Percentiles rank a stretch among this genome's conserved stretches.
These are phyloP conservation scores for Neurospora sp. DNA, from an alignment of 495 filamentous ascomycete genomes.

Conservation along the genomic window DNA sequence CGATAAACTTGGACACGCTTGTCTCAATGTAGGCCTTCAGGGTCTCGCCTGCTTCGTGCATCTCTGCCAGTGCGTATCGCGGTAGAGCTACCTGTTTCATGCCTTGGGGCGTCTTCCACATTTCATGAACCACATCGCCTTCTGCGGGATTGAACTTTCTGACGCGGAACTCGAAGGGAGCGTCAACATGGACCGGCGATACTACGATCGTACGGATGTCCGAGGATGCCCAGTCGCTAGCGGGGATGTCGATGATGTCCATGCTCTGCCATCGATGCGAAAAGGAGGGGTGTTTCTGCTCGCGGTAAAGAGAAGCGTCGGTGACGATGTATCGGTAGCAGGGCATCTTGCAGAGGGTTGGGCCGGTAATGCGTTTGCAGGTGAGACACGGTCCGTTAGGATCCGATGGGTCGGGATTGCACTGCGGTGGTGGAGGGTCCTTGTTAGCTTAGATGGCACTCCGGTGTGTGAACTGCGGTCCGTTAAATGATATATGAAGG, in stretches of 20 bases:
- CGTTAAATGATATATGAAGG: background rate
- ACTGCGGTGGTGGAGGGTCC: background rate
- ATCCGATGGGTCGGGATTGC: constrained; percentile 13
- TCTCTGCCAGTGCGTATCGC: constrained; percentile 14
- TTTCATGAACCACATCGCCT: constrained; percentile 15
- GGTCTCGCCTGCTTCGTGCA: constrained; percentile 9
- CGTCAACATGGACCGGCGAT: constrained; percentile 7
- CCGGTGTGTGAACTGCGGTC: background rate
- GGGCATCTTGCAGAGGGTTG: constrained; percentile 18
- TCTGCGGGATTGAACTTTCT: constrained; percentile 13
- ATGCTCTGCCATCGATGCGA: constrained; percentile 17
- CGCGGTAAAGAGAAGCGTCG: constrained; percentile 17
- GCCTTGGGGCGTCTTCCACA: constrained; percentile 10
- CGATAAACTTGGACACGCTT: constrained; percentile 11
- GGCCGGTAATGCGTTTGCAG: constrained; percentile 15
- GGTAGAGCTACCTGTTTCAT: constrained; percentile 8
- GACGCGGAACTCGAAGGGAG: constrained; percentile 12
- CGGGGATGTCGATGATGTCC: constrained; percentile 17
- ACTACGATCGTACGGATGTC: constrained; percentile 9
- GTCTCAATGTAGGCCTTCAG: constrained; percentile 16
- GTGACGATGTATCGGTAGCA: constrained; percentile 21
- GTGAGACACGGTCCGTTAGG: constrained; percentile 14
- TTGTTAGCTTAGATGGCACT: background rate
- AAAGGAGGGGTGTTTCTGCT: constrained; percentile 14
- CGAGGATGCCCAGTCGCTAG: constrained; percentile 11